Conservation (phyloP, 495 filamentous ascomycete species). For the Geopyxis carbonaria region DNA sequence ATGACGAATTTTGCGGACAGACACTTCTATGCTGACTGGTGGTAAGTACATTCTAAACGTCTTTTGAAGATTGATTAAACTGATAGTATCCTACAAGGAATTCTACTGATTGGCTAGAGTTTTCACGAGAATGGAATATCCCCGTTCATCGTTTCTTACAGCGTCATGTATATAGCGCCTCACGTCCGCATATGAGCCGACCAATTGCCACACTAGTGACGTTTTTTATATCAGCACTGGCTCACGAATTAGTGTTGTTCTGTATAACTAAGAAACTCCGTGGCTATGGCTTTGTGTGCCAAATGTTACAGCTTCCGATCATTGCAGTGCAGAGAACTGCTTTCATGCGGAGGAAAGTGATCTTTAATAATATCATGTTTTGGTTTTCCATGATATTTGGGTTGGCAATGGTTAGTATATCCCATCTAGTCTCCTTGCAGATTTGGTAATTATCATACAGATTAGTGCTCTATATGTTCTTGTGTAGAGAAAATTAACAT, state of each 20-base stretch:
- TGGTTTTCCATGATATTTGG: slow-evolving; percentile 93
- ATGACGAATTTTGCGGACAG: slow-evolving; percentile 87
- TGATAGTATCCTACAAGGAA: no score
- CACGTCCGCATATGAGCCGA: slow-evolving; percentile 53
- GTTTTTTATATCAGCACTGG: slow-evolving; percentile 73
- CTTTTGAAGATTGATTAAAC: no score
- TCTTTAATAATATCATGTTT: slow-evolving; percentile 83
- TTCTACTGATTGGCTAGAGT: slow-evolving; percentile 78
- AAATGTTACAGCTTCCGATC: slow-evolving; percentile 94
- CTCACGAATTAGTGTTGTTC: slow-evolving; percentile 91
- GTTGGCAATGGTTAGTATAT: slow-evolving; percentile 53
- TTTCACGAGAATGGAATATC: slow-evolving; percentile 93
- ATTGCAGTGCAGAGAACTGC: slow-evolving; percentile 71
- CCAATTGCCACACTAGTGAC: slow-evolving; percentile 75
- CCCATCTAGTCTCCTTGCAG: slow-evolving; percentile 7
- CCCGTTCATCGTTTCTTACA: slow-evolving; percentile 97
- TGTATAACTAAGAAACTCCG: slow-evolving; percentile 95
- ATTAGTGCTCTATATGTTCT: slow-evolving; percentile 44
- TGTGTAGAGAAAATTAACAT: no score
- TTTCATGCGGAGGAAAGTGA: slow-evolving; percentile 52
- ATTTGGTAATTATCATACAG: slow-evolving; percentile 21
- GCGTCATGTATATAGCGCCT: slow-evolving; percentile 79
- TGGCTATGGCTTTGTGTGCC: slow-evolving; percentile 80
- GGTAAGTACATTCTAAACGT: no score
- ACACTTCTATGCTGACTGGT: slow-evolving; percentile 96